phyloP scores from a whole-genome alignment of 192 early-diverging fungal species.

The Globomyces pollinis-pini region DNA sequence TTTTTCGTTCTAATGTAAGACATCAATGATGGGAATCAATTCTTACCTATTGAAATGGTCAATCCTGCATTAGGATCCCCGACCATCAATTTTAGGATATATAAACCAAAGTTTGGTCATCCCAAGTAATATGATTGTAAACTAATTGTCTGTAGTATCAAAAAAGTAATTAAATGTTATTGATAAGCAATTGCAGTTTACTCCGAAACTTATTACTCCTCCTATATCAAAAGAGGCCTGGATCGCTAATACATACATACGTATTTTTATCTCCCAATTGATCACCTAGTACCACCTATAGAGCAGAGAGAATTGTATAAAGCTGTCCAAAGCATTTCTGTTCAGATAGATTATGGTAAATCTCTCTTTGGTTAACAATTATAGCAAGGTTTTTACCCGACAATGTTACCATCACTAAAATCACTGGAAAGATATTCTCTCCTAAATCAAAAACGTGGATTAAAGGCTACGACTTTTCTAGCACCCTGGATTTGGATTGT shows the following conservation, averaged over 20 bases:
- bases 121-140: too few species aligned
- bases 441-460: neutral
- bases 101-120: slow-evolving; percentile 2
- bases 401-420: neutral
- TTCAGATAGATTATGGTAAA: neutral
- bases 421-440: neutral
- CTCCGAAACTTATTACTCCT: neutral
- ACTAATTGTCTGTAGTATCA: too few species aligned
- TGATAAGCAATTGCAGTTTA: too few species aligned
- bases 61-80: neutral
- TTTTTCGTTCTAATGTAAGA: neutral
- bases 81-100: neutral
- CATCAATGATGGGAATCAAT: slow-evolving; percentile 3
- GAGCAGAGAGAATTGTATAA: neutral
- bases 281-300: too few species aligned
- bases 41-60: neutral
- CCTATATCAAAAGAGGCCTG: neutral
- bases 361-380: neutral
- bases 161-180: too few species aligned
- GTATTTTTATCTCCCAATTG: too few species aligned
- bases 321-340: neutral
- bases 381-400: slow-evolving; percentile 6
- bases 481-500: neutral
- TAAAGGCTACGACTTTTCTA: neutral
- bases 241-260: too few species aligned